Percentiles rank a stretch among this genome's conserved stretches.
These are phyloP conservation scores for Halophytophthora batemanensis DNA, from an alignment of 352 stramenopile species.

Conservation along the genomic window DNA sequence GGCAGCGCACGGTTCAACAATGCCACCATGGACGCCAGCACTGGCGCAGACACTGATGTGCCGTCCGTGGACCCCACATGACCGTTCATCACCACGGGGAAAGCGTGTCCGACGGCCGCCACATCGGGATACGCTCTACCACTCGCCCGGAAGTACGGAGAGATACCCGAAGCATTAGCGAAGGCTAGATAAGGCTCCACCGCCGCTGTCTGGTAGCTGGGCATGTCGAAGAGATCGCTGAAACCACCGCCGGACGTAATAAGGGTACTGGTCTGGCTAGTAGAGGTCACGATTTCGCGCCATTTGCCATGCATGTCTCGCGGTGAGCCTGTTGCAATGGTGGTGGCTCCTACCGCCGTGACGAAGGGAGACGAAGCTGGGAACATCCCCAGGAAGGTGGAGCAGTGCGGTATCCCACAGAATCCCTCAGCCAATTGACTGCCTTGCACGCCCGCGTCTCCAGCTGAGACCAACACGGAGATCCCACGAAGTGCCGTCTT, in stretches of 20 bases:
- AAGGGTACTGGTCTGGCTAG: conserved; percentile 30
- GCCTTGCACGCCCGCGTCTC: conserved; percentile 58
- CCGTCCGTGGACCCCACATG: conserved; percentile 54
- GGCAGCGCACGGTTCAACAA: conserved; percentile 55
- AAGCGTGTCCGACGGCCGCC: conserved; percentile 56
- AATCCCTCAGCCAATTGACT: conserved; percentile 45
- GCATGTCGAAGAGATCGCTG: conserved; percentile 47
- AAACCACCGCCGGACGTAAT: conserved; percentile 80
- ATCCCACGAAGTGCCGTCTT: conserved; percentile 67
- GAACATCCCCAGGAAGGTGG: conserved; percentile 63
- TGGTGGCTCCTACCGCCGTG: conserved; percentile 64
- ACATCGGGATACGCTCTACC: conserved; percentile 67
- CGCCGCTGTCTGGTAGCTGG: conserved; percentile 42
- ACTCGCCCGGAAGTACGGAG: conserved; percentile 31
- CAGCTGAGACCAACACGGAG: conserved; percentile 64
- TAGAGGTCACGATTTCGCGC: conserved; percentile 51
- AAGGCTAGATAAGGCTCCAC: conserved; percentile 37
- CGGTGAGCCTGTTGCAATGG: conserved; percentile 15
- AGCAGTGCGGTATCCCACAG: conserved; percentile 39
- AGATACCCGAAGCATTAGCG: conserved; percentile 18
- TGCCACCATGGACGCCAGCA: conserved; percentile 59
- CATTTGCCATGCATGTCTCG: conserved; percentile 28
- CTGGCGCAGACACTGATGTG: conserved; percentile 68
- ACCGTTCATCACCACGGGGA: conserved; percentile 61
- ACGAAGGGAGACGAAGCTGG: conserved; percentile 73